Base-by-base conservation (phyloP, 441 rosid genomes). In the Erodium texanum region DNA sequence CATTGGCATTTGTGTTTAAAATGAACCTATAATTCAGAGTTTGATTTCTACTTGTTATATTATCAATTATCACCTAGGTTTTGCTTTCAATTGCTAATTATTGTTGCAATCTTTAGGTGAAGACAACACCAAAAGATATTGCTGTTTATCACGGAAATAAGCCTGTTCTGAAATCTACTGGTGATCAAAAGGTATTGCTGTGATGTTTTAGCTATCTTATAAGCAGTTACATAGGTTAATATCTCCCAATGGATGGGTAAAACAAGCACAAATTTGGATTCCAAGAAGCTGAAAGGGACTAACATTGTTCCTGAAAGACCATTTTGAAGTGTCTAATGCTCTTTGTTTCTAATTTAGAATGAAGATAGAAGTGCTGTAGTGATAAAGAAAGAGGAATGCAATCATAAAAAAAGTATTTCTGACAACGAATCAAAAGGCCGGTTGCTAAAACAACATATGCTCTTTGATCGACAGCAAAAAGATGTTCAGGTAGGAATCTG, bases 161-260 rank as follows among this genome's bases (percentile, higher is more conserved):
- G 77, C 73, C 82, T 66, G 62, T 64, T 43, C 48, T 71, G 70
- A 85, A 81, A 79, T 75, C 83, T 78, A 68, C 71, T 45, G 78
- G 65, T 64, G 87, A 85, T 76, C 76, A 74, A 77, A 86, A 80
- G 96, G 98, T 90, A 82, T 68, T 68, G 20, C 54, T 38, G 69
- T 45, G 56, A 62, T 38, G 72, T 41, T 71, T 74, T 22, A 67
- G n/a, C n/a, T n/a, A n/a, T 34, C 24, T 65, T 72, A 63, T 65
- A 19, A 64, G 62, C 62, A 68, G 65, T 19, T 20, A 19, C 7
- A 4, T 16, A 16, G 18, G 58, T 50, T 50, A 4, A 7, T 14
- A n/a, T 50, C 58, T 50, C 7, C 7, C 20, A 50, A 16, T 50
- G 58, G 22, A 50, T 50, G 12, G 7, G 58, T 50, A 50, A n/a